Evolutionary conservation across 176 grass and related monocot genomes (phyloP), one percentile per base, ranked within the genome.

Genomic region (Tuctoria greenei): DNA sequence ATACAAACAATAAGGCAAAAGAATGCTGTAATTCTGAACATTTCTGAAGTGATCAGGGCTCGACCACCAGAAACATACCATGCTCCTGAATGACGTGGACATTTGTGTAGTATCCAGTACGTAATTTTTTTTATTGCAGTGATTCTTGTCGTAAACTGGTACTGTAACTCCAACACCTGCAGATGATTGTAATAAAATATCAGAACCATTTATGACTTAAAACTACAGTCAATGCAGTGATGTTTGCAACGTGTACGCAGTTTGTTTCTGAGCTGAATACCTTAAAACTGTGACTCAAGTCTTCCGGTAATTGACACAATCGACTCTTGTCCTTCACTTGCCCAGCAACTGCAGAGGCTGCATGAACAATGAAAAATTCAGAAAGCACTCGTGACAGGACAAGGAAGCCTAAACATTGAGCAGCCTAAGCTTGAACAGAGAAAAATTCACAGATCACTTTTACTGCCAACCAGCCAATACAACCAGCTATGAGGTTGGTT

Each of bases 261-360:
- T 17, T 21, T 45, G 14, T 73, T 14, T 74, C 31, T 2, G 0
- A 38, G 20, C 14, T 16, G 8, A 77, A 67, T 77, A 94, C 95
- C 70, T 88, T 77, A 51, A 94, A 81, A 82, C 90, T 98, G 59
- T 92, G 79, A 24, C 91, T 82, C 82, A 98, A 63, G 11, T 81
- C 80, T 12, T 86, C 83, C 8, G 94, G 60, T 14, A 82, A 79
- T 8, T 85, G 95, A 71, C 93, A 94, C 89, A 89, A 85, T 11
- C 82, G 81, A 54, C 79, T 88, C 73, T 98, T 98, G 35, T 98
- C 95, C 67, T 98, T 90, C 68, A 98, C 95, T 78, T 98, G 91
- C 5, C 91, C 95, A 84, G 94, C 95, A 44, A 98, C 92, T 4
- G 95, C 95, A 86, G 89, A 92, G 78, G 95, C 91, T 98, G 86